A percentile compares a stretch with the other conserved stretches of the same genome.
phyloP scores from a whole-genome alignment of 805 yeast species.

The Monosporozyma unispora region DNA sequence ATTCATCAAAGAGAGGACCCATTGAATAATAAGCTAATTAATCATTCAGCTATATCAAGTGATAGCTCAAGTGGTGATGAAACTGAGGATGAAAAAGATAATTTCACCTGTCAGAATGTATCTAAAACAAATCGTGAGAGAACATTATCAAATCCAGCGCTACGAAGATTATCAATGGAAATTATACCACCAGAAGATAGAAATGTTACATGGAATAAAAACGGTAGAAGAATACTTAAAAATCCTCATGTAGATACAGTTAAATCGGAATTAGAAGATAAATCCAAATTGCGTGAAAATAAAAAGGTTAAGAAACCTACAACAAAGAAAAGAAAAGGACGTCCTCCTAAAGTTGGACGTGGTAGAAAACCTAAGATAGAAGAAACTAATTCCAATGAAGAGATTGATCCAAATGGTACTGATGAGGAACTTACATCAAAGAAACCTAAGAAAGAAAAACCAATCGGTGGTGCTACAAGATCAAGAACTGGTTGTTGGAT shows the following conservation, averaged over 20 bases:
- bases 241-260: constrained; percentile 9
- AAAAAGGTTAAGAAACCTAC: background rate
- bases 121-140: too few relatives aligned
- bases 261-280: background rate
- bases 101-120: too few relatives aligned
- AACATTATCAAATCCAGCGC: background rate
- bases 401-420: background rate
- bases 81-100: background rate
- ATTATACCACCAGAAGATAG: constrained; percentile 3
- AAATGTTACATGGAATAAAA: constrained; percentile 29
- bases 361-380: background rate
- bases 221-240: constrained; percentile 24
- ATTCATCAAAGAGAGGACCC: constrained; percentile 16
- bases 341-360: background rate
- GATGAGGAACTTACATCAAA: background rate
- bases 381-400: background rate
- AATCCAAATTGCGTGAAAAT: background rate
- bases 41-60: background rate
- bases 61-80: background rate
- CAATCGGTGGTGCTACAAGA: constrained; percentile 21
- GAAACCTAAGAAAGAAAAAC: background rate
- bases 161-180: background rate
- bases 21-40: background rate
- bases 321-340: background rate
- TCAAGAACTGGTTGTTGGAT: constrained; percentile 71